Evolutionary conservation across 371 early-diverging fungal genomes (phyloP).

Genomic region (Lichtheimia hyalospora): DNA sequence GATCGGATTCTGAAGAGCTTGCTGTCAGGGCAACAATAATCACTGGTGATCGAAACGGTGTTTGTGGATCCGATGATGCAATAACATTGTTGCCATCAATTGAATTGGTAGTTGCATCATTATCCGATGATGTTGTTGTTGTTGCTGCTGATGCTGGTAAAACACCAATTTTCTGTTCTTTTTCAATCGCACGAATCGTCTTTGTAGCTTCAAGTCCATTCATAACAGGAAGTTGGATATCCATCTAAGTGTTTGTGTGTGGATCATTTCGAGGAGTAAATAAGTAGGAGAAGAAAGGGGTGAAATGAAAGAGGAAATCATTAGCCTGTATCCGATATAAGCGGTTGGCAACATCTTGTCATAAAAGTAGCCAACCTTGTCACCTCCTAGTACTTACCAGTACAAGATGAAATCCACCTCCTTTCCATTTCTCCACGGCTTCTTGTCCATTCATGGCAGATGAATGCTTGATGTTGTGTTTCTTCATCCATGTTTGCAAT

Average conservation of each 20-base stretch:
- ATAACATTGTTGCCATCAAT: background rate
- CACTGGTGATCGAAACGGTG: conserved; percentile 66
- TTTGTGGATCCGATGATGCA: background rate
- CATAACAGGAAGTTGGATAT: conserved; percentile 82
- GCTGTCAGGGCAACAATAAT: conserved; percentile 91
- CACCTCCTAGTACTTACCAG: conserved; percentile 48
- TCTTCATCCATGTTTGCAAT: conserved; percentile 70
- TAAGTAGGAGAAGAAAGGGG: no score
- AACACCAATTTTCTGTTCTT: conserved; percentile 60
- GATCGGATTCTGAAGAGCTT: conserved; percentile 71
- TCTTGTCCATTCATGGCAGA: conserved; percentile 77
- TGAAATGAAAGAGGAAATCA: no score
- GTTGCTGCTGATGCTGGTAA: conserved; percentile 38
- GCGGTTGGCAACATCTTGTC: background rate
- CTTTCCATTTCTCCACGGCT: conserved; percentile 74
- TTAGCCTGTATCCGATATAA: no score
- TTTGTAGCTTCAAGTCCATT: conserved; percentile 80
- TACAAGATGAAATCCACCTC: conserved; percentile 73
- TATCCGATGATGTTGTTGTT: background rate
- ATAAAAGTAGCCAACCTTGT: background rate
- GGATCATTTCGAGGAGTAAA: no score
- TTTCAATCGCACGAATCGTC: conserved; percentile 69
- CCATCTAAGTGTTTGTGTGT: conserved; percentile 54
- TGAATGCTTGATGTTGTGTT: conserved; percentile 69
- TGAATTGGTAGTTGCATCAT: background rate